A percentile compares a stretch with the other conserved stretches of the same genome.
These are phyloP conservation scores for Rhynchospora breviuscula DNA, from an alignment of 176 grass and related monocot genomes.

Conservation along the genomic window DNA sequence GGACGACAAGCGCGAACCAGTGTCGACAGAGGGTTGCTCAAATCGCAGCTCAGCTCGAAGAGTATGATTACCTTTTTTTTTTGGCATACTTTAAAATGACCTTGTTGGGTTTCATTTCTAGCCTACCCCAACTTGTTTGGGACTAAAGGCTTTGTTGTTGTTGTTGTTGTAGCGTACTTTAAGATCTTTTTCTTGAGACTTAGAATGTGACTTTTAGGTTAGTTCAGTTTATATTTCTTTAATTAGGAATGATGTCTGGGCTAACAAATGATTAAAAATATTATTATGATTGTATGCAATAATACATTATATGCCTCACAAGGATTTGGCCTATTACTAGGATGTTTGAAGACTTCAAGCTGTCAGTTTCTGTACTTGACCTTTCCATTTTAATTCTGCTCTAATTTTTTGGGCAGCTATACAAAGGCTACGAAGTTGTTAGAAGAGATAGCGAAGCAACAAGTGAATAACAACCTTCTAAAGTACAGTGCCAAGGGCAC, in stretches of 20 bases:
- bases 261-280: neutral
- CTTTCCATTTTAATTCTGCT: neutral
- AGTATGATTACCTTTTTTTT: constrained; percentile 38
- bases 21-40: constrained; percentile 91
- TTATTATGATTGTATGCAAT: neutral
- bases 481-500: constrained; percentile 95
- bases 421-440: constrained; percentile 87
- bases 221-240: too few species aligned
- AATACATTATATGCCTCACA: neutral
- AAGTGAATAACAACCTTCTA: constrained; percentile 89
- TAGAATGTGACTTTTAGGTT: too few species aligned
- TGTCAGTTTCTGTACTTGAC: neutral
- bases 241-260: neutral
- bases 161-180: too few species aligned
- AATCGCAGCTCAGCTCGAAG: constrained; percentile 92
- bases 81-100: neutral
- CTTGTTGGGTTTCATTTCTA: too few species aligned
- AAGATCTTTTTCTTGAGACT: too few species aligned
- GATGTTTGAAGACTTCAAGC: neutral
- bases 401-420: constrained; percentile 41
- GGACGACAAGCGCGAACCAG: constrained; percentile 65
- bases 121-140: too few species aligned
- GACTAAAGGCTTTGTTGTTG: too few species aligned
- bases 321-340: neutral
- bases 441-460: constrained; percentile 79